A percentile compares a stretch with the other conserved stretches of the same genome.
Conservation (phyloP, 139 green algal species). For the Tetradesmus lagerheimii region DNA sequence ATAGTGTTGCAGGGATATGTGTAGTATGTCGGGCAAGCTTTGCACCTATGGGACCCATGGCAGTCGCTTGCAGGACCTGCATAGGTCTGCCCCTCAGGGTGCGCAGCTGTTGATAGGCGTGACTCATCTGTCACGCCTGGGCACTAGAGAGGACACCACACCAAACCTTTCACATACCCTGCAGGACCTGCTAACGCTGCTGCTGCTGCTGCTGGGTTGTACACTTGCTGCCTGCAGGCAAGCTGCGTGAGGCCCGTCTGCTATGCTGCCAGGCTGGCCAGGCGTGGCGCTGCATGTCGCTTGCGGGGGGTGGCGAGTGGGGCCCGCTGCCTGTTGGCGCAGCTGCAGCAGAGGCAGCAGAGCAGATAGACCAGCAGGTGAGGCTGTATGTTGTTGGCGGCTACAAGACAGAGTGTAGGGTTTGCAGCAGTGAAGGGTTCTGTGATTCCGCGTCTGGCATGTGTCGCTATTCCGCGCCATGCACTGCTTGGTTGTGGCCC, state of each 20-base stretch:
- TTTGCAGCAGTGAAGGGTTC: too few relatives aligned
- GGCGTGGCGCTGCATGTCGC: slow-evolving; percentile 76
- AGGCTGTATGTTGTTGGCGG: background rate
- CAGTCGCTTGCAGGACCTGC: background rate
- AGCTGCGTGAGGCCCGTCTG: slow-evolving; percentile 61
- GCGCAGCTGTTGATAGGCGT: background rate
- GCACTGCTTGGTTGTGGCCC: too few relatives aligned
- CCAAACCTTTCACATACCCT: too few relatives aligned
- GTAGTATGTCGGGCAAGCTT: too few relatives aligned
- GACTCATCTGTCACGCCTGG: too few relatives aligned
- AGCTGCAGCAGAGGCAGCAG: slow-evolving; percentile 30
- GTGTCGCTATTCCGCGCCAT: too few relatives aligned
- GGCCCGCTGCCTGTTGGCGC: slow-evolving; percentile 77
- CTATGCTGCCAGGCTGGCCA: slow-evolving; percentile 74
- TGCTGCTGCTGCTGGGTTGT: background rate
- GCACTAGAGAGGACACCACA: too few relatives aligned
- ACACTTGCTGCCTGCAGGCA: slow-evolving; percentile 44
- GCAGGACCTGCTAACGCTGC: background rate
- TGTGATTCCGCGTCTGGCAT: too few relatives aligned
- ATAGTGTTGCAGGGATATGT: too few relatives aligned
- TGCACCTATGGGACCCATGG: too few relatives aligned
- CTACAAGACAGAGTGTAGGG: too few relatives aligned
- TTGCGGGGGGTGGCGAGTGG: slow-evolving; percentile 67
- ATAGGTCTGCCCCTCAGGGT: background rate
- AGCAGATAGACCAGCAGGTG: slow-evolving; percentile 55